Conservation (phyloP, 2,329 filamentous ascomycete genomes). For the Fusarium zealandicum region DNA sequence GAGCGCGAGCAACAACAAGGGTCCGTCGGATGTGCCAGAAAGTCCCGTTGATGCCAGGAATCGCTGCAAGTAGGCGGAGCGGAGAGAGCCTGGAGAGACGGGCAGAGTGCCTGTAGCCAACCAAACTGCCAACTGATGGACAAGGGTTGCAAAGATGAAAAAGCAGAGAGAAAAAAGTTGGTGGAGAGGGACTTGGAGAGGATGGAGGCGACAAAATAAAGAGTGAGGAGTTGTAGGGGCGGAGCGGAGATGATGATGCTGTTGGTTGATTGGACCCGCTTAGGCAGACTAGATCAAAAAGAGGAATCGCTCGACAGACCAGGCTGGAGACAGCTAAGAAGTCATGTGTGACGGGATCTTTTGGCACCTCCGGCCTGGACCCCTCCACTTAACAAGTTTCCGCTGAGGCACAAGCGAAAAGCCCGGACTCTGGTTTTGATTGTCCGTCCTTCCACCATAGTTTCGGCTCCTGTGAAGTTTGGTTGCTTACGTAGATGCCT, state of each 20-base stretch:
- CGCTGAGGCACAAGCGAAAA: conserved; percentile 11
- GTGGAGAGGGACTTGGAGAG: conserved; percentile 19
- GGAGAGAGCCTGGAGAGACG: conserved; percentile 7
- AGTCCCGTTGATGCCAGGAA: conserved; percentile 26
- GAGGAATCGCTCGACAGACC: neutral
- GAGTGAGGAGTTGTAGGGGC: conserved; percentile 3
- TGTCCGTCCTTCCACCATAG: neutral
- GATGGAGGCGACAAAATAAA: conserved; percentile 30
- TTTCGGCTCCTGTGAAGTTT: neutral
- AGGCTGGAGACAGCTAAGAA: conserved; percentile 2
- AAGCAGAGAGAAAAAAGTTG: conserved; percentile 13
- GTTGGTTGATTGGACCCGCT: conserved; percentile 16
- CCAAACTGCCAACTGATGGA: conserved; percentile 18
- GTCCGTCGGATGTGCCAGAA: conserved; percentile 26
- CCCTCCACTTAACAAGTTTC: conserved; percentile 13
- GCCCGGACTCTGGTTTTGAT: neutral
- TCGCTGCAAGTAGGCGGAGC: conserved; percentile 14
- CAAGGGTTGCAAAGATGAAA: conserved; percentile 4
- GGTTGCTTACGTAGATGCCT: too few species aligned
- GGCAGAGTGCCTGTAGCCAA: conserved; percentile 12
- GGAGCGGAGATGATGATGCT: neutral
- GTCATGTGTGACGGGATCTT: conserved; percentile 16
- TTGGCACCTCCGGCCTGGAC: conserved; percentile 6
- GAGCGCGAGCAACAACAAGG: conserved; percentile 20
- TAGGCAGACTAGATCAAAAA: neutral